These are phyloP conservation scores for Trichophyton schoenleinii DNA, from an alignment of 2,329 filamentous ascomycete genomes.

Conservation along the genomic window DNA sequence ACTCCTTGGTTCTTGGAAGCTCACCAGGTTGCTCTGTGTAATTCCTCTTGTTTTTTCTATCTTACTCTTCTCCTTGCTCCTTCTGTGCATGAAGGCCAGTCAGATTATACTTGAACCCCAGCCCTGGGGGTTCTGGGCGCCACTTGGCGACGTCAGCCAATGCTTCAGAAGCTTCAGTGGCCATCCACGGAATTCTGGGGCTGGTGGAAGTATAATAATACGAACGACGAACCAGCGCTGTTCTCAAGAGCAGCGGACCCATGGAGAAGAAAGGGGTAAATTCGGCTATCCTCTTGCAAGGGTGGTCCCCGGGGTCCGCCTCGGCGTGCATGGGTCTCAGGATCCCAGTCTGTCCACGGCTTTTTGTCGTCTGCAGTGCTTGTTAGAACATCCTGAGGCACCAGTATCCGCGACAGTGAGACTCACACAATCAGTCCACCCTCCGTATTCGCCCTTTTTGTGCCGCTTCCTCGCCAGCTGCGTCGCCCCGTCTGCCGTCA, in stretches of 20 bases:
- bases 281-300: neutral
- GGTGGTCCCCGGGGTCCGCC: neutral
- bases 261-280: slow-evolving; percentile 1
- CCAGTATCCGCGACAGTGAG: neutral
- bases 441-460: neutral
- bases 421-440: neutral
- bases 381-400: neutral
- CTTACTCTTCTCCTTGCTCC: neutral
- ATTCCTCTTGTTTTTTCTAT: neutral
- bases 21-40: neutral
- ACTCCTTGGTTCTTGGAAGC: neutral
- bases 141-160: slow-evolving; percentile 1
- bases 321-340: neutral
- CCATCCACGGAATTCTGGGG: neutral
- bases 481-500: too few species aligned
- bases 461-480: neutral
- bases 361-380: neutral
- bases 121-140: neutral
- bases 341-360: neutral
- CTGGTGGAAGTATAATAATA: neutral
- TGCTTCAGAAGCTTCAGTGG: neutral
- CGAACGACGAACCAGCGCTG: neutral
- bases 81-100: neutral
- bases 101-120: neutral
- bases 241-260: neutral